Evolutionary conservation across 345 rosid species (phyloP).

Genomic region (Syzygium oleosum): DNA sequence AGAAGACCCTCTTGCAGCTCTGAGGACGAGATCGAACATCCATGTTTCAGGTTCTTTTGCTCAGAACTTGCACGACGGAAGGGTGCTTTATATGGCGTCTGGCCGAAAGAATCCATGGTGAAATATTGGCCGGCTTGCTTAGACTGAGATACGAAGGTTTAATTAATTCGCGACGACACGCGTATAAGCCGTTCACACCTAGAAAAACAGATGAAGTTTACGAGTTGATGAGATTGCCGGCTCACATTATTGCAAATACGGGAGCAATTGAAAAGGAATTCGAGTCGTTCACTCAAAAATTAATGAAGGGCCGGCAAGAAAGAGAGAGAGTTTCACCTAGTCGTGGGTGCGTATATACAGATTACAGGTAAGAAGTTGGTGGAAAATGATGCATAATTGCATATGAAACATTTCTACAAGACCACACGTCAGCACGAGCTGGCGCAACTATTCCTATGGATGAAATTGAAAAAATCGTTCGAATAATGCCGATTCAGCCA

Average conservation of each 20-base stretch:
- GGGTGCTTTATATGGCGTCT: not conserved
- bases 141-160: not conserved
- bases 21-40: not conserved
- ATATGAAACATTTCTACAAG: not conserved
- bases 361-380: not conserved
- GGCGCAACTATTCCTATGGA: not conserved
- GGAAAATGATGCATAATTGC: not conserved
- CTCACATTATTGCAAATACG: not conserved
- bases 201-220: not conserved
- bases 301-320: not conserved
- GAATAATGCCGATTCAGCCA: rapidly evolving
- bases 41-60: not conserved
- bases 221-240: not conserved
- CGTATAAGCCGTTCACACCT: not conserved
- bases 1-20: not conserved
- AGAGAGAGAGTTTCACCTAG: not conserved
- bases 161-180: not conserved
- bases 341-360: not conserved
- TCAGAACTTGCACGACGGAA: not conserved
- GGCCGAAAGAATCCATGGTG: not conserved
- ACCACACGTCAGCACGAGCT: not conserved
- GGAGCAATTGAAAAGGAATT: not conserved
- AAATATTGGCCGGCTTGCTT: not conserved
- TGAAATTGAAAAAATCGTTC: not conserved
- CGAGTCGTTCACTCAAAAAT: not conserved